Base-by-base conservation (phyloP, 805 yeast genomes). In the Scheffersomyces ergatensis region DNA sequence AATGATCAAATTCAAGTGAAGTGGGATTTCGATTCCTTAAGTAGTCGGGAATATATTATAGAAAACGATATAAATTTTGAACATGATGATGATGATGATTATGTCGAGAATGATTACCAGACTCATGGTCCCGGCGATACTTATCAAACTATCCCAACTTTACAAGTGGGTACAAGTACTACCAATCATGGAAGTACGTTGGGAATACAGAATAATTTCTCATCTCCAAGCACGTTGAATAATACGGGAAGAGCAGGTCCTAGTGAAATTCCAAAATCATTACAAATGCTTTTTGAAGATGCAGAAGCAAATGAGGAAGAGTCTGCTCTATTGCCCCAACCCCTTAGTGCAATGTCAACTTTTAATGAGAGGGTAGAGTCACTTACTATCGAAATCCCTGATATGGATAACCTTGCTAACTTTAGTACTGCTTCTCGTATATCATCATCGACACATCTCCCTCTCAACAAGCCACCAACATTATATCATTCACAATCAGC, bases 11-110 rank as follows among this genome's bases (percentile, higher is more conserved):
- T 70, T 21, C 74, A 68, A 47, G 80, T 85, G 17, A 83, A 84
- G 57, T 89, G 96, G 97, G 96, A 89, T 63, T 89, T 89, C 54
- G 96, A 89, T 59, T 85, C 93, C 0, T 63, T 87, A 40, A 82
- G 85, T 54, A 77, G 85, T 32, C 74, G 80, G 25, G 92, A 85
- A 47, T 85, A 85, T 56, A 81, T 85, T 25, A 61, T 84, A 36
- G 89, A 83, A 37, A 83, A 83, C 57, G 86, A 82, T 39, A 80
- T 83, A 33, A 73, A 78, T 44, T 49, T 59, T 35, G 57, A 29
- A 29, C 11, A 59, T 17, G 47, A 54, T 12, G 65, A 55, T 6
- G 64, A 58, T 49, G 55, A 70, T 54, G 51, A 50, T 38, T 45
- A 51, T 49, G 47, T 60, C 41, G 43, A 58, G 38, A 47, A 49